phyloP scores from a whole-genome alignment of 2,329 filamentous ascomycete species.

The Aspergillus sp. region DNA sequence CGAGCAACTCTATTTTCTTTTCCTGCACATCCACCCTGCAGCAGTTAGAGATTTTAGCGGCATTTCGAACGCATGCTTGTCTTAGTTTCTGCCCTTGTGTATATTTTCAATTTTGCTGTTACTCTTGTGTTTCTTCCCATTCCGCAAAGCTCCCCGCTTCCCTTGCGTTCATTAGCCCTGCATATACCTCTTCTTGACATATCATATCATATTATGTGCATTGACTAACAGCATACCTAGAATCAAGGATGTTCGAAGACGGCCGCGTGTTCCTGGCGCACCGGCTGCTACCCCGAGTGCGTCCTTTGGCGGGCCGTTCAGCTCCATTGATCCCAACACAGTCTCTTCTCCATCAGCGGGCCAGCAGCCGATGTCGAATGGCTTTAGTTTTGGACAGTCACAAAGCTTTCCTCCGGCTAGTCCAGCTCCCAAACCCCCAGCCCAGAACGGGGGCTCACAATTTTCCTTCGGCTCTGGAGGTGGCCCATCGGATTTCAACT shows the following conservation, averaged over 20 bases:
- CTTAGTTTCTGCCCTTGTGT: not conserved
- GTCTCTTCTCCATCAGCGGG: constrained; percentile 22
- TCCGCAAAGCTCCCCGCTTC: not conserved
- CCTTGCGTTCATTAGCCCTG: not conserved
- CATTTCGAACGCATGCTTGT: not conserved
- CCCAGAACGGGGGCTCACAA: constrained; percentile 27
- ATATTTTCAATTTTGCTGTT: not conserved
- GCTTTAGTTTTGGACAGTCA: constrained; percentile 37
- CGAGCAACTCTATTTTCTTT: constrained; percentile 12
- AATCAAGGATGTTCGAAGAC: constrained; percentile 28
- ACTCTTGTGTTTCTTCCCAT: constrained; percentile 1
- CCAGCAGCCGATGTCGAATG: constrained; percentile 26
- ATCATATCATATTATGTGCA: not conserved
- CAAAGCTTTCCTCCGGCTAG: constrained; percentile 35
- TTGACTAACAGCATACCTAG: constrained; percentile 14
- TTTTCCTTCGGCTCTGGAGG: constrained; percentile 31
- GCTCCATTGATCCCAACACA: constrained; percentile 29
- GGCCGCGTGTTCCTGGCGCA: constrained; percentile 23
- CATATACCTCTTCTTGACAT: not conserved
- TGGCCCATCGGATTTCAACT: constrained; percentile 32
- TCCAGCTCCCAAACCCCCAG: constrained; percentile 21
- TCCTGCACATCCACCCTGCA: constrained; percentile 10
- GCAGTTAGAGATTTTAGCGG: not conserved
- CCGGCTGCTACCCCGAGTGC: constrained; percentile 17
- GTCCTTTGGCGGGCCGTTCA: constrained; percentile 29